Evolutionary conservation across 805 yeast species (phyloP).

Genomic region (Metschnikowia peoriensis): DNA sequence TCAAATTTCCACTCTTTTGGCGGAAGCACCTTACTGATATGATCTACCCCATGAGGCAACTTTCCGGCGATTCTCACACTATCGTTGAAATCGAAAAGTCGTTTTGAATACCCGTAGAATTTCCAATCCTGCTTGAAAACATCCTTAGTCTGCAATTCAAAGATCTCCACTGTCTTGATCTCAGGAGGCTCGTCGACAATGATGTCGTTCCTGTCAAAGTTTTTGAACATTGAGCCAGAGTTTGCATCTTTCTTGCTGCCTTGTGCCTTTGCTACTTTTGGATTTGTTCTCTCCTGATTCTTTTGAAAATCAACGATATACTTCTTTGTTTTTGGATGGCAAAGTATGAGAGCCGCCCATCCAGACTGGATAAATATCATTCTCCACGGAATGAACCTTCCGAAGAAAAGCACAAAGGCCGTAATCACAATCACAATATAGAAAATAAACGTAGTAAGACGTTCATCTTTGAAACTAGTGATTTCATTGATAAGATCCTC

Average conservation of each 20-base stretch:
- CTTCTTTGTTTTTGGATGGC: slow-evolving; percentile 59
- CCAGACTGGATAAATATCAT: slow-evolving; percentile 51
- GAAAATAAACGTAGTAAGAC: slow-evolving; percentile 58
- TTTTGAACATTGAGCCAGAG: slow-evolving; percentile 18
- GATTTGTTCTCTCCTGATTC: slow-evolving; percentile 18
- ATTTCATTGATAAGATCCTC: slow-evolving; percentile 59
- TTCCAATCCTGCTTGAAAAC: slow-evolving; percentile 61
- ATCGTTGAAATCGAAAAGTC: slow-evolving; percentile 53
- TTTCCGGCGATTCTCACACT: slow-evolving; percentile 38
- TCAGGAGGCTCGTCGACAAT: slow-evolving; percentile 71
- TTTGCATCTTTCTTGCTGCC: neutral
- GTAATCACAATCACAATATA: slow-evolving; percentile 33
- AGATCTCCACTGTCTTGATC: slow-evolving; percentile 64
- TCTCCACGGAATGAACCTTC: slow-evolving; percentile 64
- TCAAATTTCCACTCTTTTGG: slow-evolving; percentile 77
- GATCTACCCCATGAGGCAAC: slow-evolving; percentile 63
- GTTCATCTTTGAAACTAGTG: slow-evolving; percentile 71
- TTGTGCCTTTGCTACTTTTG: slow-evolving; percentile 13
- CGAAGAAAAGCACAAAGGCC: slow-evolving; percentile 40
- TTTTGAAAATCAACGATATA: slow-evolving; percentile 20
- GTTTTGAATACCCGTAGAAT: slow-evolving; percentile 54
- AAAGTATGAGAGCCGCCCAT: slow-evolving; percentile 52
- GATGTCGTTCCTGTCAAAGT: slow-evolving; percentile 47
- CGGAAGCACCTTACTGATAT: slow-evolving; percentile 55
- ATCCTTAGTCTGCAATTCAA: slow-evolving; percentile 69